These are phyloP conservation scores for Myochromella boudieri DNA, from an alignment of 768 basidiomycete species.

Conservation along the genomic window DNA sequence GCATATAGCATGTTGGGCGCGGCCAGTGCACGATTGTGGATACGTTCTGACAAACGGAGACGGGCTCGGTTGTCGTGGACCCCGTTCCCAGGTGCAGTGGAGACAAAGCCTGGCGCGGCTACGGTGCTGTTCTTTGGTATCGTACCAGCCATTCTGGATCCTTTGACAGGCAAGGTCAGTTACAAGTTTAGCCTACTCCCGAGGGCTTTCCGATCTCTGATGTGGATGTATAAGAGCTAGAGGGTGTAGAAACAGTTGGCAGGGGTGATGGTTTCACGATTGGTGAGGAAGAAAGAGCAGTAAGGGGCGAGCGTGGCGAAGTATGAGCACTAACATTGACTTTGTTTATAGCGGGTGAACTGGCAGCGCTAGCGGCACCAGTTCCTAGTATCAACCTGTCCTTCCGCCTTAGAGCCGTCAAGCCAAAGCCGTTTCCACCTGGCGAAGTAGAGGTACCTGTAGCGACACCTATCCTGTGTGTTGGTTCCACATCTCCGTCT, in stretches of 20 bases:
- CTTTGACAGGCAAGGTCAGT: slow-evolving; percentile 66
- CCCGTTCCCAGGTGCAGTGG: slow-evolving; percentile 93
- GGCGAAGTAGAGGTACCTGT: no score
- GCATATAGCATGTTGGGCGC: slow-evolving; percentile 88
- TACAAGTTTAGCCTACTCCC: no score
- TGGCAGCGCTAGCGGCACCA: no score
- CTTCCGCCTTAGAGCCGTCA: slow-evolving; percentile 14
- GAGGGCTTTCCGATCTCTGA: no score
- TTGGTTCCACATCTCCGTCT: no score
- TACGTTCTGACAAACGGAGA: slow-evolving; percentile 98
- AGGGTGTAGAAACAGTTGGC: slow-evolving; percentile 22
- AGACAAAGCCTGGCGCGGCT: slow-evolving; percentile 94
- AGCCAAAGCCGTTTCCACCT: no score
- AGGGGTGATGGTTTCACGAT: slow-evolving; percentile 2
- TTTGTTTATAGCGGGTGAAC: no score
- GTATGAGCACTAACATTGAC: not conserved
- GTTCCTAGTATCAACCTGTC: slow-evolving; percentile 12
- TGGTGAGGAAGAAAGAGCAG: not conserved
- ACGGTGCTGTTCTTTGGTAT: slow-evolving; percentile 99
- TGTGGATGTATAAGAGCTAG: slow-evolving; percentile 52
- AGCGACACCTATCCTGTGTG: no score
- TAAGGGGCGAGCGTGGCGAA: slow-evolving; percentile 5
- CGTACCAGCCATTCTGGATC: slow-evolving; percentile 84
- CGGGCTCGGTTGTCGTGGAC: slow-evolving; percentile 94
- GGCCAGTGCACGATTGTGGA: slow-evolving; percentile 91